Evolutionary conservation across 164 flowering plant genomes (phyloP), one percentile per base, ranked within the genome.

Genomic region (Aristolochia californica): DNA sequence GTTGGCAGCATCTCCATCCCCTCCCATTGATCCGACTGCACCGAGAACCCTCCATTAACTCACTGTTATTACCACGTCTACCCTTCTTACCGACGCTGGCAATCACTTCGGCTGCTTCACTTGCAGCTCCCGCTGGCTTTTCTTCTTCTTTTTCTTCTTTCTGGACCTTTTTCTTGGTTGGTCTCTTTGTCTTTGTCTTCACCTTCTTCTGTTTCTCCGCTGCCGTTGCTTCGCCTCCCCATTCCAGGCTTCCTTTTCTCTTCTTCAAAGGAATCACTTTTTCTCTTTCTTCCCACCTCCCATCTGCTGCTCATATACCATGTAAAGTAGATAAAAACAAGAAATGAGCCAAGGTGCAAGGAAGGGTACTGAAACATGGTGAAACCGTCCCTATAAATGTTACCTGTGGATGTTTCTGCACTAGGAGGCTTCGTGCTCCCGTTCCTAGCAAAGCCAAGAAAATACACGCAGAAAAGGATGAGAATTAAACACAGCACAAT

Each of bases 1-100:
- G 85, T 49, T 84, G 95, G 30, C 83, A 77, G 60, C 97, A 89
- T 53, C 97, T 74, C 97, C 97, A 89, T 28, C 91, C 91, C 48
- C 91, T 68, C 13, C 95, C 97, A 55, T 89, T 87, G 11, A 81
- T 80, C 0, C 95, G 85, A 58, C 91, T 89, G 70, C 95, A 89
- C 78, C 95, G 70, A 27, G 91, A 88, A 24, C 96, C 95, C 65
- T 80, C 95, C 81, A 75, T 72, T 8, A 73, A 59, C 38, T 68
- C 75, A 49, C 67, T 34, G 24, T 13, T 48, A 11, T 22, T 67
- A 5, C 77, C 79, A 43, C 78, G 63, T 44, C 18, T 60, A 76
- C 66, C 68, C 57, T 57, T 73, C 56, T 61, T 61, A 45, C n/a
- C n/a, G n/a, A 48, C 26, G 43, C 47, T 49, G 14, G 58, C 17